phyloP scores from a whole-genome alignment of 140 eudicot genomes.

The Flaveria floridana region DNA sequence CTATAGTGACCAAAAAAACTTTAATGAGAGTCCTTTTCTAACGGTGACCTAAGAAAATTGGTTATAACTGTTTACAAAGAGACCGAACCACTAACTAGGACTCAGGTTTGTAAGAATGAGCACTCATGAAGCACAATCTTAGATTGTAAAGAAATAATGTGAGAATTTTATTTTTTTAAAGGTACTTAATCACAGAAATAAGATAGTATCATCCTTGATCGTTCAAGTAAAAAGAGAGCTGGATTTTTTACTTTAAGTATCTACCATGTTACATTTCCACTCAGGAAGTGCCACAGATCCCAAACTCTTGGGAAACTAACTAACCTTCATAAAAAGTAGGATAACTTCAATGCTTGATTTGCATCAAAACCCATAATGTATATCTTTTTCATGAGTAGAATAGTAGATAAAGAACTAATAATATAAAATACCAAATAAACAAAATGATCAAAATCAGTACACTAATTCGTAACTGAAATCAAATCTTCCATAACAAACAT shows the following conservation, averaged over 20 bases:
- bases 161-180: not conserved
- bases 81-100: not conserved
- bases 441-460: constrained; percentile 14
- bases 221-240: constrained; percentile 27
- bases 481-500: not conserved
- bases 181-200: not conserved
- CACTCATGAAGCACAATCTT: constrained; percentile 12
- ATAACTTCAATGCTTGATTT: constrained; percentile 12
- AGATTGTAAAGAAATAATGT: not conserved
- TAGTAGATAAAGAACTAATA: not conserved
- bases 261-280: constrained; percentile 22
- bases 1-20: constrained; percentile 4
- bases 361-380: constrained; percentile 22
- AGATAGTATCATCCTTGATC: not conserved
- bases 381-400: not conserved
- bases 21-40: not conserved
- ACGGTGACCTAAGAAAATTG: constrained; percentile 11
- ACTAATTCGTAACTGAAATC: not conserved
- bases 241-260: not conserved
- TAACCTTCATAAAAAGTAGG: constrained; percentile 9
- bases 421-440: not conserved
- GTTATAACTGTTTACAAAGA: not conserved
- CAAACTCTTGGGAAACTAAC: not conserved
- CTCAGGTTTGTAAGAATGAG: constrained; percentile 9
- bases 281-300: not conserved